phyloP scores from a whole-genome alignment of 306 rosid species.

The Herpetospermum pedunculosum region DNA sequence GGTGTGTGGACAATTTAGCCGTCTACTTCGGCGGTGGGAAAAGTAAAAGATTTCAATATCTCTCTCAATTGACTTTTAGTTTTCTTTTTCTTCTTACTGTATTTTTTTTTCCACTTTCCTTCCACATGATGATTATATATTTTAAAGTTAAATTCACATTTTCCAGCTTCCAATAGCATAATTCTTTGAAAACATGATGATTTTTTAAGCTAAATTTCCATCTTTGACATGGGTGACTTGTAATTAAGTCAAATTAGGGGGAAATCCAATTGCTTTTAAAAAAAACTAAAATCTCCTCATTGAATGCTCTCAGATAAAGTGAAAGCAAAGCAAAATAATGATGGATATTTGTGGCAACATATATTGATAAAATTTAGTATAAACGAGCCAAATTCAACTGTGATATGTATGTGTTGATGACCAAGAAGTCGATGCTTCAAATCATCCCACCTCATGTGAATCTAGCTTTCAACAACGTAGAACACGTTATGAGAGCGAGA shows the following conservation, averaged over 20 bases:
- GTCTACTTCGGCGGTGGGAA: not conserved
- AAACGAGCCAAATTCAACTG: no score
- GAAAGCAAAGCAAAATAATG: not conserved
- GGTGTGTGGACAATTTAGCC: not conserved
- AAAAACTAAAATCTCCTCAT: no score
- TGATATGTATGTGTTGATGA: no score
- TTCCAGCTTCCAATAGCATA: not conserved
- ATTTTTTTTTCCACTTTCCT: not conserved
- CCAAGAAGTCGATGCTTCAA: no score
- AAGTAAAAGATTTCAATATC: not conserved
- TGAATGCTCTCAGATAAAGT: no score
- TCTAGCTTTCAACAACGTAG: no score
- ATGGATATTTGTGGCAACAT: not conserved
- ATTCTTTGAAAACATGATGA: not conserved
- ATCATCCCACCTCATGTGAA: no score
- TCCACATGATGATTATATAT: constrained; percentile 6
- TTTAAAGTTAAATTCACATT: not conserved
- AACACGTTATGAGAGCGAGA: no score
- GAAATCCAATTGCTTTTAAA: not conserved
- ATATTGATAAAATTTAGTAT: no score
- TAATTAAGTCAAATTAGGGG: not conserved
- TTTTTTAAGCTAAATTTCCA: not conserved
- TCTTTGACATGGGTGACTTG: not conserved
- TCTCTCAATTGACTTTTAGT: constrained; percentile 5
- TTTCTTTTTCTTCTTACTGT: not conserved